Evolutionary conservation across 176 grass and related monocot genomes (phyloP).

Genomic region (sorghum (Sorghum bicolor)): DNA sequence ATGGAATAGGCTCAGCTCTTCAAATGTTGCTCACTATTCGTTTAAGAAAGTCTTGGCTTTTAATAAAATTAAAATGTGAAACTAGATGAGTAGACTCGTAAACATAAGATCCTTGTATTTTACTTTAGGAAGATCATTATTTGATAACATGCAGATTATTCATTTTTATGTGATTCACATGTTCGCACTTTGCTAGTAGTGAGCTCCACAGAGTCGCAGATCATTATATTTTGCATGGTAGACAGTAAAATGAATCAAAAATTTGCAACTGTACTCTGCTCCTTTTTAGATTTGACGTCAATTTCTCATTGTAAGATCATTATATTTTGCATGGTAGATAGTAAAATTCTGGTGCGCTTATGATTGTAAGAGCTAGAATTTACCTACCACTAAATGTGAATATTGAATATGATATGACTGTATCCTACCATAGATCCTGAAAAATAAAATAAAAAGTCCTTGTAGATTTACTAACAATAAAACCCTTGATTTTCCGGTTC

Average conservation of each 20-base stretch:
- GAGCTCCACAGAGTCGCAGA: not conserved
- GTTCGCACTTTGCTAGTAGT: not conserved
- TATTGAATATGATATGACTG: not conserved
- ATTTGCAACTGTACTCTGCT: not conserved
- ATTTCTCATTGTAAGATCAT: not conserved
- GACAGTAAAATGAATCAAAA: not conserved
- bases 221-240: constrained; percentile 1
- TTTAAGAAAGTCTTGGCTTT: not conserved
- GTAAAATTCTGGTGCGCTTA: not conserved
- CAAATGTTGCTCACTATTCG: not conserved
- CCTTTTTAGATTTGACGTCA: not conserved
- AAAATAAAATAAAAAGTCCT: not conserved
- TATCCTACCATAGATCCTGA: not conserved
- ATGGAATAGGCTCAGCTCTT: not conserved
- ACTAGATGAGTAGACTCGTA: not conserved
- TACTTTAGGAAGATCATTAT: not conserved
- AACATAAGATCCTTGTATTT: not conserved
- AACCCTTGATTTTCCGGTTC: not conserved
- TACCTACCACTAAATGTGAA: not conserved
- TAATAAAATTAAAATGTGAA: not conserved
- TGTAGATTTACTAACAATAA: not conserved
- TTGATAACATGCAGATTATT: not conserved
- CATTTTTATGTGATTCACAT: constrained; percentile 7
- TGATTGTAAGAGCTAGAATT: not conserved
- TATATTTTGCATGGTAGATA: no score